Conservation (phyloP, 805 yeast genomes). For the Lachancea cidri region DNA sequence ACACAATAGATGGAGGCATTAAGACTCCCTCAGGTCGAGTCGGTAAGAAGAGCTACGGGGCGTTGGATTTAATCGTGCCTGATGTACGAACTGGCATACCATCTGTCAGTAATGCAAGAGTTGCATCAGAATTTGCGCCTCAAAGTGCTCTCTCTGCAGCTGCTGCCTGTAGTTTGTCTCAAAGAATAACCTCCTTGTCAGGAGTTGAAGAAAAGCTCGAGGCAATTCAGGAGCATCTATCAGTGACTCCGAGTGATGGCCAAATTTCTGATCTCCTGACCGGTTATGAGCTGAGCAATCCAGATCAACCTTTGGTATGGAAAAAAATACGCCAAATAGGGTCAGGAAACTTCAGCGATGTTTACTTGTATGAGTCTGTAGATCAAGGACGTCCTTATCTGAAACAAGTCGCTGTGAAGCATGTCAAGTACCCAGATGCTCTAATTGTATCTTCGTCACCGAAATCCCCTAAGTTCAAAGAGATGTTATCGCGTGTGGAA, state of each 20-base stretch:
- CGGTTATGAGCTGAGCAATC: constrained; percentile 17
- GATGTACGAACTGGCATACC: background rate
- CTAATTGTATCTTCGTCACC: constrained; percentile 31
- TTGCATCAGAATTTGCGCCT: constrained; percentile 12
- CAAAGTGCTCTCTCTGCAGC: constrained; percentile 7
- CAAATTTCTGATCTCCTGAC: constrained; percentile 12
- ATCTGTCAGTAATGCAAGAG: constrained; percentile 12
- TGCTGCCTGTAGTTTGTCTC: constrained; percentile 6
- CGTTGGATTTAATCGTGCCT: background rate
- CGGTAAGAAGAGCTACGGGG: background rate
- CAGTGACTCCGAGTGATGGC: background rate
- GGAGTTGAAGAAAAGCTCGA: constrained; percentile 7
- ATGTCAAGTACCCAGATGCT: constrained; percentile 40
- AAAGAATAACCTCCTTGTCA: constrained; percentile 8
- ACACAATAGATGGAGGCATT: background rate
- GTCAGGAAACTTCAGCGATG: constrained; percentile 64
- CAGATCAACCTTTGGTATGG: constrained; percentile 28
- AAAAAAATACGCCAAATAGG: constrained; percentile 46
- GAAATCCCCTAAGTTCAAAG: constrained; percentile 37
- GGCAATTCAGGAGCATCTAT: background rate
- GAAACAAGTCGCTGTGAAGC: constrained; percentile 62
- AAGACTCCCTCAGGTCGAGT: background rate
- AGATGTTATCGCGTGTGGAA: constrained; percentile 49
- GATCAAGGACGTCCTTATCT: constrained; percentile 15
- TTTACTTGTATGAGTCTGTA: constrained; percentile 41